phyloP scores from a whole-genome alignment of 306 rosid species.

The Castanospermum australe region DNA sequence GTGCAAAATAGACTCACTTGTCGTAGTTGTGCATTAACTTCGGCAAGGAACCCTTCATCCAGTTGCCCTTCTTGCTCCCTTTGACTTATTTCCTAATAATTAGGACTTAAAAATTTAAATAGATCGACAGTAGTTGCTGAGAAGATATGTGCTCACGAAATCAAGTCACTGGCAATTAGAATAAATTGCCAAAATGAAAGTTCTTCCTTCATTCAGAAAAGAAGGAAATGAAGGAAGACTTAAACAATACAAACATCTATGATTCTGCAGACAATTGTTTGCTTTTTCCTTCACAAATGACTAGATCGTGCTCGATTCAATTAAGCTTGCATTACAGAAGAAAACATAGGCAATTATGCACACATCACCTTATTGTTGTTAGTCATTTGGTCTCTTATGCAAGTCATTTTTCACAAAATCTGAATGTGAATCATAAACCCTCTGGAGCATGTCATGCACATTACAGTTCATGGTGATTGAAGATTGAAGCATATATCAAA shows the following conservation, averaged over 20 bases:
- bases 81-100: slow-evolving; percentile 64
- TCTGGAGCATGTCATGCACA: neutral
- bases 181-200: slow-evolving; percentile 13
- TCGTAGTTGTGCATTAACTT: slow-evolving; percentile 89
- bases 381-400: slow-evolving; percentile 10
- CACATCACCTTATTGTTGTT: neutral
- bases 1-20: slow-evolving; percentile 56
- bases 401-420: slow-evolving; percentile 11
- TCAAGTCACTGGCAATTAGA: neutral
- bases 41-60: slow-evolving; percentile 94
- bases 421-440: slow-evolving; percentile 12
- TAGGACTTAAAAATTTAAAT: slow-evolving; percentile 20
- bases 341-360: neutral
- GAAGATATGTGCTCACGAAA: neutral
- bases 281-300: slow-evolving; percentile 6
- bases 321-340: neutral
- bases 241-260: neutral
- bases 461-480: neutral
- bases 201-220: no score
- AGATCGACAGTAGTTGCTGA: neutral
- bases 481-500: neutral
- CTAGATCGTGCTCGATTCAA: slow-evolving; percentile 7
- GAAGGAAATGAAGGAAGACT: no score
- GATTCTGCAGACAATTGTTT: neutral
- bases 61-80: slow-evolving; percentile 85